Conservation (phyloP, 2,329 filamentous ascomycete genomes). For the Penicillium digitatum region DNA sequence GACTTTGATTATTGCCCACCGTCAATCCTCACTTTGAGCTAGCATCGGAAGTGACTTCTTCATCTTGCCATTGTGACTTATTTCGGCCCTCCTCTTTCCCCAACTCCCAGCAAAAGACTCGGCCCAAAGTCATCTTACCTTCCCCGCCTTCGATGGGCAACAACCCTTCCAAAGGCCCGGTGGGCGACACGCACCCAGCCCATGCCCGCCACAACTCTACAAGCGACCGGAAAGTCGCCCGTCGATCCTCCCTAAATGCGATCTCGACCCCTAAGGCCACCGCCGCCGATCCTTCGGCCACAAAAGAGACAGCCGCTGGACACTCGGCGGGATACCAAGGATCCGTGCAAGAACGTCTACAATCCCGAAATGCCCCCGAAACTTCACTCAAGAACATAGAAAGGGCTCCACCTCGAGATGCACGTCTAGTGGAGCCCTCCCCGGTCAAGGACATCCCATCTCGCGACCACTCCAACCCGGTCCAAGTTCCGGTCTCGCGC, state of each 20-base stretch:
- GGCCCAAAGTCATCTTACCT: slow-evolving; percentile 2
- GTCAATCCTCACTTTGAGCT: slow-evolving; percentile 11
- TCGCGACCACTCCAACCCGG: slow-evolving; percentile 36
- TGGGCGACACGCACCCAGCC: slow-evolving; percentile 30
- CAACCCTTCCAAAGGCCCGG: slow-evolving; percentile 45
- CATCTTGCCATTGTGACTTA: slow-evolving; percentile 23
- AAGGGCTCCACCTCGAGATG: slow-evolving; percentile 23
- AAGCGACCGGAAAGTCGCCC: slow-evolving; percentile 39
- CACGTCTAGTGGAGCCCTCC: slow-evolving; percentile 21
- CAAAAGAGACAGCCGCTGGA: slow-evolving; percentile 43
- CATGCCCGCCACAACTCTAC: slow-evolving; percentile 25
- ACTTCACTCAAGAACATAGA: slow-evolving; percentile 24
- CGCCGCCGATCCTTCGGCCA: slow-evolving; percentile 43
- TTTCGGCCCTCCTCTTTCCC: slow-evolving; percentile 2
- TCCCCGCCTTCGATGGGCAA: slow-evolving; percentile 46
- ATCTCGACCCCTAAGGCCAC: slow-evolving; percentile 39
- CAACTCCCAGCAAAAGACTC: slow-evolving; percentile 8
- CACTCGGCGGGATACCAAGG: slow-evolving; percentile 36
- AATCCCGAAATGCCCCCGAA: slow-evolving; percentile 38
- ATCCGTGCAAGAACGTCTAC: slow-evolving; percentile 41
- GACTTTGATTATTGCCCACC: slow-evolving; percentile 9
- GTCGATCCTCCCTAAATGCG: slow-evolving; percentile 41
- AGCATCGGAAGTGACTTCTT: slow-evolving; percentile 12
- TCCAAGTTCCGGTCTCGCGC: slow-evolving; percentile 38
- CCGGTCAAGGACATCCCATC: slow-evolving; percentile 26